phyloP scores from a whole-genome alignment of 495 filamentous ascomycete species.

The Penicillium steckii region DNA sequence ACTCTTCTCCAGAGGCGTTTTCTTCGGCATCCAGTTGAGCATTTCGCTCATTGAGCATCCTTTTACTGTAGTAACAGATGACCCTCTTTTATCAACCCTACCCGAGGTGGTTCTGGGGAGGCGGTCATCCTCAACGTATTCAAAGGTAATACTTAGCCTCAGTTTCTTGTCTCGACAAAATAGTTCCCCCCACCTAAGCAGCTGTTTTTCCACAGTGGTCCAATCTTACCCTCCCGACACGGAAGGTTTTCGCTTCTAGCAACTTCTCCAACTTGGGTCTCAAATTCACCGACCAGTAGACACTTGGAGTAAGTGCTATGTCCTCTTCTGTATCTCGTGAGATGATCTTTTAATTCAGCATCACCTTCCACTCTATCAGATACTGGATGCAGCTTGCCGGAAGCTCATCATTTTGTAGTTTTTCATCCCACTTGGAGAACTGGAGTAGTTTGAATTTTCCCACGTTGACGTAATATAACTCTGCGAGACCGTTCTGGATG shows the following conservation, averaged over 20 bases:
- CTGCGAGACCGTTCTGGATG: constrained; percentile 7
- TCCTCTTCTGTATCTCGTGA: constrained; percentile 27
- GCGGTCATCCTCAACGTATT: too few species aligned
- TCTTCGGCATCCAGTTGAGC: too few species aligned
- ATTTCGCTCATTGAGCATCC: too few species aligned
- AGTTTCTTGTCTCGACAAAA: too few species aligned
- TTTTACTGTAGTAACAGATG: too few species aligned
- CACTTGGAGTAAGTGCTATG: constrained; percentile 17
- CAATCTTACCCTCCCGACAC: neutral
- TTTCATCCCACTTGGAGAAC: constrained; percentile 11
- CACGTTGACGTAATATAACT: constrained; percentile 1
- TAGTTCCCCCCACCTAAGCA: too few species aligned
- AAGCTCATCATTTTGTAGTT: constrained; percentile 21
- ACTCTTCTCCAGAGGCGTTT: too few species aligned
- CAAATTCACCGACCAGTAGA: constrained; percentile 17
- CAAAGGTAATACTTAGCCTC: too few species aligned
- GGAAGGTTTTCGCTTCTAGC: constrained; percentile 11
- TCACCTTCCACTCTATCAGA: constrained; percentile 35
- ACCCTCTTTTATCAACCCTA: too few species aligned
- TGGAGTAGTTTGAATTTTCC: constrained; percentile 9
- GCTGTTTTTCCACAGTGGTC: too few species aligned
- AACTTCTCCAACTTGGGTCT: constrained; percentile 12
- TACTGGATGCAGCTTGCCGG: constrained; percentile 30
- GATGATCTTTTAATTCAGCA: constrained; percentile 25
- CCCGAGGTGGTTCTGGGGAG: too few species aligned